phyloP scores from a whole-genome alignment of 2,329 filamentous ascomycete species.

The Clonostachys byssicola region DNA sequence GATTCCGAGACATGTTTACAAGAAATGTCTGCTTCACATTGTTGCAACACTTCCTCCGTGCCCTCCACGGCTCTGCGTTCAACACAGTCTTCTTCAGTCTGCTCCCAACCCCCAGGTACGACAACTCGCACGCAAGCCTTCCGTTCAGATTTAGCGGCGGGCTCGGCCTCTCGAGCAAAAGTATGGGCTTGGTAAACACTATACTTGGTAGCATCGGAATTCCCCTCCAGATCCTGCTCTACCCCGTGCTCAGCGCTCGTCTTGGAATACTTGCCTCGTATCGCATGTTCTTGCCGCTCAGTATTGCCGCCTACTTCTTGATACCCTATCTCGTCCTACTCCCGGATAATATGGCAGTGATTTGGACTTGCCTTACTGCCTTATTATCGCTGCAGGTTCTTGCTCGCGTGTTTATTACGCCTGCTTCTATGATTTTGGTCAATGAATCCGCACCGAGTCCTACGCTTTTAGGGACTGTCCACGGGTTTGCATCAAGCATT shows the following conservation, averaged over 20 bases:
- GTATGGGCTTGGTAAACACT: slow-evolving; percentile 14
- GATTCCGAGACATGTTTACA: background rate
- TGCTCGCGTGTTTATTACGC: slow-evolving; percentile 12
- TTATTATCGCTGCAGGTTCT: slow-evolving; percentile 12
- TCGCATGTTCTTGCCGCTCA: slow-evolving; percentile 11
- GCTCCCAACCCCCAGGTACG: slow-evolving; percentile 6
- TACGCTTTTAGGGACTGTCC: slow-evolving; percentile 11
- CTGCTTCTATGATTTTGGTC: slow-evolving; percentile 15
- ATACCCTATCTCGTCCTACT: slow-evolving; percentile 12
- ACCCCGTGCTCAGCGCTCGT: slow-evolving; percentile 7
- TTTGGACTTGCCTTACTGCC: slow-evolving; percentile 10
- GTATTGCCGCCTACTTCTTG: slow-evolving; percentile 10
- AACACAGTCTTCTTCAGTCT: slow-evolving; percentile 14
- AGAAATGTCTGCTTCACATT: background rate
- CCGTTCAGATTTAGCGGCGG: slow-evolving; percentile 13
- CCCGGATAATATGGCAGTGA: slow-evolving; percentile 4
- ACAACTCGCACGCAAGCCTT: slow-evolving; percentile 1
- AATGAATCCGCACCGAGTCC: slow-evolving; percentile 14
- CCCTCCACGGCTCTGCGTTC: slow-evolving; percentile 5
- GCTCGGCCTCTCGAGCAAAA: slow-evolving; percentile 12
- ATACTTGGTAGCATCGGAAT: slow-evolving; percentile 13
- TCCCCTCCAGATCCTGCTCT: slow-evolving; percentile 13
- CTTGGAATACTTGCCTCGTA: slow-evolving; percentile 10
- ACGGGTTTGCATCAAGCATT: slow-evolving; percentile 14
- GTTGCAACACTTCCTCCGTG: background rate